Evolutionary conservation across 495 filamentous ascomycete genomes (phyloP), one percentile per base, ranked within the genome.

Genomic region (Gamarada debralockiae): DNA sequence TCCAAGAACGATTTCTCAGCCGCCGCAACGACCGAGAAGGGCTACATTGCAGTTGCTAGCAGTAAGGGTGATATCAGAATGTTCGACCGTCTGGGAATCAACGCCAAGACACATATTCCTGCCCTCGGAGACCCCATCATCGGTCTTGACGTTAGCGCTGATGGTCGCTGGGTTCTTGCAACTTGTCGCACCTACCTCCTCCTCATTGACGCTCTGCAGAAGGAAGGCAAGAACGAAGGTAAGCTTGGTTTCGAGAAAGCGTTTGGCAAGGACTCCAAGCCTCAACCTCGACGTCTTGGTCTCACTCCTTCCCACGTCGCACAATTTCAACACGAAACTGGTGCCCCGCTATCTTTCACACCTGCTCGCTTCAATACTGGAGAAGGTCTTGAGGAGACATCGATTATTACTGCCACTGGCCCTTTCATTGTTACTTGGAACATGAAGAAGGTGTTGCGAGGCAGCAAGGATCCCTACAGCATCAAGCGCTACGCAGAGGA

Each of bases 381-480:
- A 58, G 73, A 88, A 50, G 87, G 89, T 52, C 69, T 74, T 22
- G 69, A 81, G 2, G 93, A 97, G 64, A 92, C 91, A 0, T 91
- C 89, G 36, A 96, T 98, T 67, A 87, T 98, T 64, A 95, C 95
- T 6, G 89, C 92, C n/a, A 96, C 93, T 0, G 93, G 93, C 5
- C 93, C 92, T 7, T 98, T 96, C 72, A 93, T 98, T 63, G 79
- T 98, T 37, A 96, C 95, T 24, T 98, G 95, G 95, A 93, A 81
- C 63, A 66, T 98, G 68, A 89, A 92, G 74, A 96, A 91, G 74
- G 79, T 96, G 0, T 61, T 96, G 17, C 70, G 72, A 12, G 89
- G 86, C 39, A 77, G 78, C 47, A 92, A 89, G 66, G 86, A 92
- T 53, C 90, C 90, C 2, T 98, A 98, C 67, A 85, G 83, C 37